These are phyloP conservation scores for Micractinium sp. DNA, from an alignment of 139 green algal genomes.

Conservation along the genomic window DNA sequence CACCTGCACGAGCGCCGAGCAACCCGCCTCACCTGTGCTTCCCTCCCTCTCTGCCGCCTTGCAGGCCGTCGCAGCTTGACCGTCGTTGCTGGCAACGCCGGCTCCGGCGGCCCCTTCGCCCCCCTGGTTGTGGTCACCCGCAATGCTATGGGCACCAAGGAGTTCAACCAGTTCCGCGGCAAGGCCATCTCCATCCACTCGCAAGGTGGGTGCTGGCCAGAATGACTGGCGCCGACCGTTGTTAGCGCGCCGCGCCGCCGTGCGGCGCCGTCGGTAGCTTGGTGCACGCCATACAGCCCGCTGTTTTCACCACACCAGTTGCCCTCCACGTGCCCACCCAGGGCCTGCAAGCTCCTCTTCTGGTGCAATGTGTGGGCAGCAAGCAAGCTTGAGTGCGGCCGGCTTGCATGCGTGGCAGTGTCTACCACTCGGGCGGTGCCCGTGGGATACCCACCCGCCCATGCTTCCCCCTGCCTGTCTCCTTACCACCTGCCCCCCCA, in stretches of 20 bases:
- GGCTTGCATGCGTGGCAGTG: neutral
- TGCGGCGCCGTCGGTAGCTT: neutral
- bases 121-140: constrained; percentile 85
- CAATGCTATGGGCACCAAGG: constrained; percentile 89
- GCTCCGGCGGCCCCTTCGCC: constrained; percentile 84
- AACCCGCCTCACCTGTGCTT: too few species aligned
- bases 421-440: neutral
- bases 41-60: neutral
- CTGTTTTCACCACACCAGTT: neutral
- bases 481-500: too few species aligned
- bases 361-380: too few species aligned
- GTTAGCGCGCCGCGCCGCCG: neutral
- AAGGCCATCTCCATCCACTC: constrained; percentile 99
- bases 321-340: neutral
- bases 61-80: constrained; percentile 40
- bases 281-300: neutral
- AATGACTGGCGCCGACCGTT: neutral
- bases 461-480: too few species aligned
- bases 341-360: too few species aligned
- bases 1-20: too few species aligned
- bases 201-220: constrained; percentile 72
- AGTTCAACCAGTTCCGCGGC: constrained; percentile 97
- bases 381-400: too few species aligned
- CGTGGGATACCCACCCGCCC: too few species aligned
- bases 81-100: constrained; percentile 78